Conservation (phyloP, 1,139 yeast species). For the Kodamaea suecica region DNA sequence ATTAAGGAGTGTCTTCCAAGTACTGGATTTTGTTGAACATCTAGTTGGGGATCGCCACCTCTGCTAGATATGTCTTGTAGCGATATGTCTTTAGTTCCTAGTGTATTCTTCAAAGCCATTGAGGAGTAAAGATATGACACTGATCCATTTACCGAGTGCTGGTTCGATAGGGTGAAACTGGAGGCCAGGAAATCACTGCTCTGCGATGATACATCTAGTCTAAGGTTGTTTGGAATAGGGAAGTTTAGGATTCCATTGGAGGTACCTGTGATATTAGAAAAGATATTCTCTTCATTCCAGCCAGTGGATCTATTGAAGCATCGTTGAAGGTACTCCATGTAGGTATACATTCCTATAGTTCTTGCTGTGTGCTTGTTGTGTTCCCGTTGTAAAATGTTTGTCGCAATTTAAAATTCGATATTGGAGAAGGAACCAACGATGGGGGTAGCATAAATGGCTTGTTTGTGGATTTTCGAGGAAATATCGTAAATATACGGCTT, state of each 20-base stretch:
- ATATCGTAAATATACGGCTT: too few relatives aligned
- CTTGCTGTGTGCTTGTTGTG: too few relatives aligned
- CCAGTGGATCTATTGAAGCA: conserved; percentile 65
- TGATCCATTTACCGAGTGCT: conserved; percentile 74
- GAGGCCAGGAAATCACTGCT: conserved; percentile 72
- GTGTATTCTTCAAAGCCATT: conserved; percentile 48
- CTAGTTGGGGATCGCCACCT: conserved; percentile 49
- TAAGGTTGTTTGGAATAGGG: conserved; percentile 65
- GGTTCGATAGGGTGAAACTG: conserved; percentile 67
- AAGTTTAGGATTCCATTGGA: conserved; percentile 73
- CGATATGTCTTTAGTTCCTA: conserved; percentile 53
- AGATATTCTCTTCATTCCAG: conserved; percentile 79
- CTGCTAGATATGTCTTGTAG: conserved; percentile 56
- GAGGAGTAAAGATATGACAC: conserved; percentile 78
- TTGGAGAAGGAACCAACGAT: too few relatives aligned
- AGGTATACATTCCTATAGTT: conserved; percentile 54
- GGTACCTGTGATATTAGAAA: conserved; percentile 68
- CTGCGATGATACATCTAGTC: conserved; percentile 67
- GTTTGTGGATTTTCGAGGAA: too few relatives aligned
- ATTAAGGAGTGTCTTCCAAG: conserved; percentile 20
- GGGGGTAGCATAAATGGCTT: too few relatives aligned
- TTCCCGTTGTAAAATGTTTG: too few relatives aligned
- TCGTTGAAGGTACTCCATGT: conserved; percentile 79
- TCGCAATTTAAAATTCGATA: too few relatives aligned
- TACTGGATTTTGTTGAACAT: not conserved